Percentiles rank a stretch among this genome's conserved stretches.
Evolutionary conservation across 352 stramenopile genomes (phyloP).

Genomic region (Thraustochytrium striatum): DNA sequence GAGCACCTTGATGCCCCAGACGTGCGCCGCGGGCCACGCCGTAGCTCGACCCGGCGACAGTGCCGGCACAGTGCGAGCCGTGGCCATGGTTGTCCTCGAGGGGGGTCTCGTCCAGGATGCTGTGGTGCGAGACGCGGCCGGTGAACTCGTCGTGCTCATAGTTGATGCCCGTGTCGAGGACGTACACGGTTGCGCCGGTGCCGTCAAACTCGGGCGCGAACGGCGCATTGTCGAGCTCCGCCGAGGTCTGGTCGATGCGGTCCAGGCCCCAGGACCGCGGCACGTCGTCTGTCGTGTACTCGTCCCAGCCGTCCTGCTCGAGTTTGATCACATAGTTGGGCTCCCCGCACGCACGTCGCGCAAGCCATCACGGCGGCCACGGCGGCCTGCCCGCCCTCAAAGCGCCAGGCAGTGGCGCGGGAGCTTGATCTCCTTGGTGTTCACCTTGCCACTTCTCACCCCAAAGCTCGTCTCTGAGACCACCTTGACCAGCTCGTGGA

Average conservation of each 20-base stretch:
- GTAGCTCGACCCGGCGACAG: background rate
- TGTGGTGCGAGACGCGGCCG: background rate
- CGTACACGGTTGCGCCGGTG: constrained; percentile 13
- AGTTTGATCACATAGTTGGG: too few species aligned
- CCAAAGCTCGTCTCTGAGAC: too few species aligned
- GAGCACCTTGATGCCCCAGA: constrained; percentile 1
- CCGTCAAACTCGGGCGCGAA: background rate
- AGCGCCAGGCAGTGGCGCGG: too few species aligned
- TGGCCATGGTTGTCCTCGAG: constrained; percentile 11
- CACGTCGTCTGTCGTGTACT: too few species aligned
- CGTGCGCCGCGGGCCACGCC: background rate
- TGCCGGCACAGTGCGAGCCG: constrained; percentile 33
- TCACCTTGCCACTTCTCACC: too few species aligned
- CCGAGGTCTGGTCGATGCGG: background rate
- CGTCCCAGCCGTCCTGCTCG: too few species aligned
- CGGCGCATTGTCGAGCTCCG: background rate
- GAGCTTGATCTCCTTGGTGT: too few species aligned
- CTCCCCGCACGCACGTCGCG: too few species aligned
- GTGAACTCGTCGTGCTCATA: background rate
- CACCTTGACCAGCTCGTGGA: too few species aligned
- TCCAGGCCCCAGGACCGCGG: background rate
- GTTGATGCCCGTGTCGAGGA: constrained; percentile 4
- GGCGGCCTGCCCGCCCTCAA: too few species aligned
- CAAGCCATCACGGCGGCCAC: too few species aligned
- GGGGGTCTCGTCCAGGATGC: background rate